Percentiles rank a stretch among this genome's conserved stretches.
Evolutionary conservation across 2,329 filamentous ascomycete species (phyloP).

Genomic region (Colletotrichum plurivorum): DNA sequence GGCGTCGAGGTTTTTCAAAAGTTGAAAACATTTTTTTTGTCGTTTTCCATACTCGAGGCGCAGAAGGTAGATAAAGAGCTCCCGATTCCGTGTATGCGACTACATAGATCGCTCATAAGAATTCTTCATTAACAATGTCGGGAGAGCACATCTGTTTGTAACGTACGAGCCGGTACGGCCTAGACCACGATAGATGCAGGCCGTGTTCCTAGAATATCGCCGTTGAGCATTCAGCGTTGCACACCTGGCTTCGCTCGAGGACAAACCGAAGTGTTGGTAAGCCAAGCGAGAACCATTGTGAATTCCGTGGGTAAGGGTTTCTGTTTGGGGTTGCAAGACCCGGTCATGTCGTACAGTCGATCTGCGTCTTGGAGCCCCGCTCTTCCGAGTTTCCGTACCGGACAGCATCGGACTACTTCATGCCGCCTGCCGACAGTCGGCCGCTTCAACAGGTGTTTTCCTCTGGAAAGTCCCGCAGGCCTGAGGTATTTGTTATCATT

Average conservation of each 20-base stretch:
- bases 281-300: not conserved
- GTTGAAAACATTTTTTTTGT: conserved; percentile 13
- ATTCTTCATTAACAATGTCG: too few relatives aligned
- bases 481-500: not conserved
- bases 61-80: not conserved
- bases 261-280: not conserved
- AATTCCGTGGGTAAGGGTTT: conserved; percentile 5
- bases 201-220: too few relatives aligned
- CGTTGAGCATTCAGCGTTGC: not conserved
- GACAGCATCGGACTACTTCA: conserved; percentile 1
- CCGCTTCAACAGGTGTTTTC: not conserved
- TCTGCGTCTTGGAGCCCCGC: conserved; percentile 8
- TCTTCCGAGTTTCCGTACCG: not conserved
- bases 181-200: not conserved
- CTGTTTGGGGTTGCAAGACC: not conserved
- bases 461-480: too few relatives aligned
- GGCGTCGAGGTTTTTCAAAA: conserved; percentile 24
- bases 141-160: not conserved
- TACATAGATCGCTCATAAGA: too few relatives aligned
- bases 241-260: not conserved
- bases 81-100: not conserved
- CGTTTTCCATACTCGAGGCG: not conserved
- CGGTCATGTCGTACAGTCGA: conserved; percentile 14
- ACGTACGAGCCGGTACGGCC: too few relatives aligned
- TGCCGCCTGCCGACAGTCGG: conserved; percentile 1